Conservation (phyloP, 345 rosid species). For the Cochlearia excelsa region DNA sequence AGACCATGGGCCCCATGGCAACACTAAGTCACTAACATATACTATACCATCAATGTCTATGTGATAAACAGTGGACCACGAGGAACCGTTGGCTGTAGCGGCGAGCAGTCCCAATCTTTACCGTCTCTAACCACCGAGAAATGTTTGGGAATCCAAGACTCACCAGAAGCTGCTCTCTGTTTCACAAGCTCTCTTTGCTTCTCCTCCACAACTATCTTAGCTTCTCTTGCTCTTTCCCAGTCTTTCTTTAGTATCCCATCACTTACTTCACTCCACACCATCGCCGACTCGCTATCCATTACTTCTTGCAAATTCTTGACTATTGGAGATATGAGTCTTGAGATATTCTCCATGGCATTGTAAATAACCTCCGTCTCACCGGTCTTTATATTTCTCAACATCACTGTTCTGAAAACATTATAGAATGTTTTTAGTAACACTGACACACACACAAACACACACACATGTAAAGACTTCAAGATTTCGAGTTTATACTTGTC, state of each 20-base stretch:
- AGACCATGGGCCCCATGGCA: neutral
- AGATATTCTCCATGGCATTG: slow-evolving; percentile 54
- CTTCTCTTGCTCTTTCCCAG: slow-evolving; percentile 70
- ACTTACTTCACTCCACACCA: slow-evolving; percentile 70
- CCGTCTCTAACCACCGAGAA: slow-evolving; percentile 39
- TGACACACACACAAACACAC: too few species aligned
- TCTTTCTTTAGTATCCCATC: slow-evolving; percentile 51
- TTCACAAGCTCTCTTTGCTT: slow-evolving; percentile 51
- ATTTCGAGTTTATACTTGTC: slow-evolving; percentile 45
- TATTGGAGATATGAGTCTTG: slow-evolving; percentile 52
- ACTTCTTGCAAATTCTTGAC: slow-evolving; percentile 54
- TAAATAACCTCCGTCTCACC: slow-evolving; percentile 50
- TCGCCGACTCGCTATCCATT: slow-evolving; percentile 50
- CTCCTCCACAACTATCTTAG: slow-evolving; percentile 62
- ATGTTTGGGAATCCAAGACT: slow-evolving; percentile 64
- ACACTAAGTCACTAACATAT: too few species aligned
- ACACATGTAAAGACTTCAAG: too few species aligned
- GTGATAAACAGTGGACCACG: slow-evolving; percentile 54
- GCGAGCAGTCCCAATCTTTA: slow-evolving; percentile 64
- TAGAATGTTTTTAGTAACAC: neutral
- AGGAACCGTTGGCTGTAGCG: slow-evolving; percentile 45
- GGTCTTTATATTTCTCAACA: slow-evolving; percentile 43
- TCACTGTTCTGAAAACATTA: slow-evolving; percentile 48
- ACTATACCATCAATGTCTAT: neutral
- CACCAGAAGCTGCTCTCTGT: slow-evolving; percentile 48